These are phyloP conservation scores for Epichloe sibirici DNA, from an alignment of 2,329 filamentous ascomycete genomes.

Conservation along the genomic window DNA sequence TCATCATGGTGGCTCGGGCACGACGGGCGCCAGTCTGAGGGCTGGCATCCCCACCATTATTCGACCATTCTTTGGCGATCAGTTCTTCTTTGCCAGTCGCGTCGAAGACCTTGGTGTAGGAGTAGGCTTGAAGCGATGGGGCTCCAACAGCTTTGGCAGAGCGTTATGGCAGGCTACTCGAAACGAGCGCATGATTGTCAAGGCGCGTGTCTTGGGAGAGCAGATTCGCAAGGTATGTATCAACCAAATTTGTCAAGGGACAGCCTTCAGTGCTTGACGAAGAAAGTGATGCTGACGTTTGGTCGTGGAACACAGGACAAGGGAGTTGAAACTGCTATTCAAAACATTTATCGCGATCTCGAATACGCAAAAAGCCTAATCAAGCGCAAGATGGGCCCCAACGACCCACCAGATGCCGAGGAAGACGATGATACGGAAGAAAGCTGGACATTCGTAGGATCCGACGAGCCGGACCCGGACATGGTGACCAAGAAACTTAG, in stretches of 20 bases:
- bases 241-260: not conserved
- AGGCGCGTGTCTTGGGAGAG: conserved; percentile 70
- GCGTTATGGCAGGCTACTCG: conserved; percentile 88
- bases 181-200: conserved; percentile 81
- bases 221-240: conserved; percentile 68
- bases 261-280: not conserved
- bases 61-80: conserved; percentile 94
- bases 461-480: conserved; percentile 34
- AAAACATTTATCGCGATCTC: conserved; percentile 86
- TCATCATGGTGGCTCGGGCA: conserved; percentile 90
- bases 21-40: conserved; percentile 82
- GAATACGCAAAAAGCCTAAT: conserved; percentile 84
- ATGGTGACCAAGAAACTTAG: conserved; percentile 28
- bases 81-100: conserved; percentile 86
- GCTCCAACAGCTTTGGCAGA: conserved; percentile 70
- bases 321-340: conserved; percentile 80
- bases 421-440: conserved; percentile 55
- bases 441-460: conserved; percentile 82
- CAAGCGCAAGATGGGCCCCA: conserved; percentile 49
- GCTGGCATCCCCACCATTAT: conserved; percentile 90
- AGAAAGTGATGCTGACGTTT: not conserved
- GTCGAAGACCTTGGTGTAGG: conserved; percentile 92
- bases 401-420: conserved; percentile 24
- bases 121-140: conserved; percentile 78
- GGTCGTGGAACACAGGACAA: conserved; percentile 49